Conservation (phyloP, 2,329 filamentous ascomycete genomes). For the Penicillium occitanis region DNA sequence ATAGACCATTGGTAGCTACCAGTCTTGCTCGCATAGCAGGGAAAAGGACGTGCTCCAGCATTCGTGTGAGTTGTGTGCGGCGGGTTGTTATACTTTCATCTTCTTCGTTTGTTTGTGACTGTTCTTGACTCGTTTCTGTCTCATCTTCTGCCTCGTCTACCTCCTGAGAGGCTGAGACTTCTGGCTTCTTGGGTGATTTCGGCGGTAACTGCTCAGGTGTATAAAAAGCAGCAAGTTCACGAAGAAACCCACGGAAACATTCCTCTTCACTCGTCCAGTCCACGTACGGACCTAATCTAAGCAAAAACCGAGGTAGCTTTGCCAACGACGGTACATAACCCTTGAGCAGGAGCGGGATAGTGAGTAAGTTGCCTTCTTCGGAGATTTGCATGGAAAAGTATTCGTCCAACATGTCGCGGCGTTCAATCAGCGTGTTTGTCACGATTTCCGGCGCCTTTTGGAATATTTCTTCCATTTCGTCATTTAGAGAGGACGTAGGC, state of each 20-base stretch:
- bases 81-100: constrained; percentile 51
- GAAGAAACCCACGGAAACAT: constrained; percentile 83
- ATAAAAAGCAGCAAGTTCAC: constrained; percentile 85
- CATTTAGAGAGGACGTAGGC: constrained; percentile 15
- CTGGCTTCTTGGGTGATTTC: constrained; percentile 1
- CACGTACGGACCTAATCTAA: constrained; percentile 83
- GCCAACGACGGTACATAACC: constrained; percentile 82
- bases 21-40: constrained; percentile 81
- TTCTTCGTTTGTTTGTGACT: constrained; percentile 45
- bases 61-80: constrained; percentile 67
- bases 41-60: constrained; percentile 83
- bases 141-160: constrained; percentile 14
- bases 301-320: constrained; percentile 84
- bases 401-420: constrained; percentile 82
- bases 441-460: constrained; percentile 66
- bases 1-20: constrained; percentile 74
- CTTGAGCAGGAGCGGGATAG: constrained; percentile 81
- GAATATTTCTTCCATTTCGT: constrained; percentile 59
- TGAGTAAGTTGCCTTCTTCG: constrained; percentile 70
- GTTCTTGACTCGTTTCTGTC: constrained; percentile 20
- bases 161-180: background rate
- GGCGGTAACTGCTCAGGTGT: constrained; percentile 79
- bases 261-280: constrained; percentile 80
- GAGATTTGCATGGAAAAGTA: constrained; percentile 89
- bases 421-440: constrained; percentile 66